phyloP scores from a whole-genome alignment of 2,329 filamentous ascomycete genomes.

The Purpureocillium lavendulum region DNA sequence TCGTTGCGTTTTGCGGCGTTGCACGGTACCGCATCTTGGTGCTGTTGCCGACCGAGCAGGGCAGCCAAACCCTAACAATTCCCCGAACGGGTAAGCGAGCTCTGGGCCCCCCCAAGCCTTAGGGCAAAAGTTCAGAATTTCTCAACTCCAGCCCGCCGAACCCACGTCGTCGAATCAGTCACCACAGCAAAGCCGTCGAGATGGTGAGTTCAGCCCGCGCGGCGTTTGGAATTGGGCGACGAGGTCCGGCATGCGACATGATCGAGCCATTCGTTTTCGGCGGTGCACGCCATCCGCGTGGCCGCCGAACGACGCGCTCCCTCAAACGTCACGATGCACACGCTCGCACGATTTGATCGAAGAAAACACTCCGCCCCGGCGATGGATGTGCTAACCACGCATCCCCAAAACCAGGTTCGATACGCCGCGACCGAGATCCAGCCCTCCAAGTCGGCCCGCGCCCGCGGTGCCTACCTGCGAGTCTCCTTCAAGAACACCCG shows the following conservation, averaged over 20 bases:
- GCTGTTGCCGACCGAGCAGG: conserved; percentile 15
- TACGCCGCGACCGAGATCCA: conserved; percentile 90
- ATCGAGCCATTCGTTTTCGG: neutral
- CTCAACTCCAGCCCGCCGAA: conserved; percentile 36
- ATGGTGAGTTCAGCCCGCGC: conserved; percentile 40
- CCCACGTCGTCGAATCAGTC: conserved; percentile 45
- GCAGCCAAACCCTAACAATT: conserved; percentile 32
- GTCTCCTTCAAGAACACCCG: conserved; percentile 99
- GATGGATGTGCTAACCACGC: too few relatives aligned
- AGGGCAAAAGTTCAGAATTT: conserved; percentile 39
- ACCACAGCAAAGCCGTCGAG: conserved; percentile 44
- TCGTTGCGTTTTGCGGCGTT: conserved; percentile 7
- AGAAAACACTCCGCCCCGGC: too few relatives aligned
- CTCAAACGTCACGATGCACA: too few relatives aligned
- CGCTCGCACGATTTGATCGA: too few relatives aligned
- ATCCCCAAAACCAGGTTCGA: conserved; percentile 58
- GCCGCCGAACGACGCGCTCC: neutral
- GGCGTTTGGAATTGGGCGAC: conserved; percentile 1
- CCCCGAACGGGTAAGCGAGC: conserved; percentile 35
- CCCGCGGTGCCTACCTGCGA: conserved; percentile 96
- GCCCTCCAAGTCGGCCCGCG: conserved; percentile 88
- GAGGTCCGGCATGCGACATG: too few relatives aligned
- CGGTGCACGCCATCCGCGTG: too few relatives aligned
- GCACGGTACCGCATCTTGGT: neutral
- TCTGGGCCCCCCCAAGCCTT: conserved; percentile 27